Percentiles rank a stretch among this genome's conserved stretches.
These are phyloP conservation scores for Fusarium sp. DNA, from an alignment of 2,329 filamentous ascomycete species.

Conservation along the genomic window DNA sequence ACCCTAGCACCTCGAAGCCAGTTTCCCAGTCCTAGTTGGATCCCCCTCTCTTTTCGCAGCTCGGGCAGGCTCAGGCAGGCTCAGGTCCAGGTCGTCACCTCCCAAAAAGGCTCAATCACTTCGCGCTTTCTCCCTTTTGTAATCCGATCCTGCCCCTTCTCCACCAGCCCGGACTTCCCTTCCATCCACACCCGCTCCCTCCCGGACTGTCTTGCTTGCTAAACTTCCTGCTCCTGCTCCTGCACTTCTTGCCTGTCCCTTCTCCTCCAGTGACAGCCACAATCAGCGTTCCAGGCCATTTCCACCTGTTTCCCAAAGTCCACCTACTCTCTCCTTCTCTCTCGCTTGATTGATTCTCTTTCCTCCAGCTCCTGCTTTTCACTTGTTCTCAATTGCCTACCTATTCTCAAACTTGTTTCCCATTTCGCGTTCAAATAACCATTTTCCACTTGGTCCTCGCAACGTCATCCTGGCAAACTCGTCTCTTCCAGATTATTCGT, in stretches of 20 bases:
- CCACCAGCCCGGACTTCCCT: slow-evolving; percentile 20
- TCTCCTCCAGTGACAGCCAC: slow-evolving; percentile 29
- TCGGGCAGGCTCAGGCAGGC: too few species aligned
- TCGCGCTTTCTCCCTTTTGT: slow-evolving; percentile 37
- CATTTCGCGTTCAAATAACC: background rate
- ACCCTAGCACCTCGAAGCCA: slow-evolving; percentile 30
- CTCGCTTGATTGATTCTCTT: slow-evolving; percentile 46
- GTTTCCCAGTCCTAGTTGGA: slow-evolving; percentile 13
- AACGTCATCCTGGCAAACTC: slow-evolving; percentile 30
- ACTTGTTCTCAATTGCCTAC: slow-evolving; percentile 27
- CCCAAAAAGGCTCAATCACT: slow-evolving; percentile 32
- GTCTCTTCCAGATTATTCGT: slow-evolving; percentile 5
- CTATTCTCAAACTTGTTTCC: background rate
- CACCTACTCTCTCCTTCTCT: slow-evolving; percentile 19
- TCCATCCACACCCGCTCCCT: slow-evolving; percentile 28
- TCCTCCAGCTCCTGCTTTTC: slow-evolving; percentile 29
- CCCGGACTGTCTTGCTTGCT: slow-evolving; percentile 8
- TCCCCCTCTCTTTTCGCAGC: slow-evolving; percentile 18
- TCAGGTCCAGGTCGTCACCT: slow-evolving; percentile 16
- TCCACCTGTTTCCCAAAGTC: slow-evolving; percentile 36
- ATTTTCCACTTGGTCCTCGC: slow-evolving; percentile 30
- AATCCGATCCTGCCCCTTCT: slow-evolving; percentile 33
- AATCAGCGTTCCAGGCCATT: slow-evolving; percentile 37
- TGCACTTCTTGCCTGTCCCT: slow-evolving; percentile 18
- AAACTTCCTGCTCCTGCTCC: slow-evolving; percentile 9